Evolutionary conservation across 495 filamentous ascomycete species (phyloP), one percentile per base, ranked within the genome.

Genomic region (Neurospora sp.): DNA sequence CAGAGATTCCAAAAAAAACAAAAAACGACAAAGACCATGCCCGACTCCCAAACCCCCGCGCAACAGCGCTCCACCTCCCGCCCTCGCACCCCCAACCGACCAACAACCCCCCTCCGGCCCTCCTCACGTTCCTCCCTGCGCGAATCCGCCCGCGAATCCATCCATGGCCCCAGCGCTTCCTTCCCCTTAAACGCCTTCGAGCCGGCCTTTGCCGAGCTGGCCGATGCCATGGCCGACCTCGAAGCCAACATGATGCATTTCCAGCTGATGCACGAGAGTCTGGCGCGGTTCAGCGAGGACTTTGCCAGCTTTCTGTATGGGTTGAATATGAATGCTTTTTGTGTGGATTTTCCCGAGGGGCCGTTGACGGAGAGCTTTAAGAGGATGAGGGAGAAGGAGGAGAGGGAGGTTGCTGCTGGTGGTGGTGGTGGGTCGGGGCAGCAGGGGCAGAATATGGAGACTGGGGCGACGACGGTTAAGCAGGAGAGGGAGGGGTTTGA

Each of bases 291-390:
- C 81, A 95, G 91, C 80, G 96, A 99, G 86, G 96, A 90, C 81
- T 99, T 99, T 79, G 95, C 94, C 0, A 92, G 90, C 78, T 98
- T 99, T 76, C 79, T 99, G 70, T 98, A 98, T 74, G 96, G 96
- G 4, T 79, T 99, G 81, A 98, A 98, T 76, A 96, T 99, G 93
- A 98, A 98, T 82, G 96, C 96, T 5, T 99, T 98, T 79, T 99
- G 96, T 80, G 94, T 98, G 44, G 96, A 98, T 83, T 98, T 98
- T 80, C 93, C 94, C 0, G 96, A 99, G 89, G 83, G 81, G 2
- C 86, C 87, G 10, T 77, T 87, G 70, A 38, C 84, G n/a, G 87
- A 88, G 72, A 96, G 93, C 3, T 97, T 96, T 76, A 87, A 86
- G 75, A 85, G 91, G 76, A 89, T 89, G 66, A 82, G 79, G 74